A percentile compares a stretch with the other conserved stretches of the same genome.
phyloP scores from a whole-genome alignment of 1,284 basidiomycete species.

The Fistulinella cinereoalba region DNA sequence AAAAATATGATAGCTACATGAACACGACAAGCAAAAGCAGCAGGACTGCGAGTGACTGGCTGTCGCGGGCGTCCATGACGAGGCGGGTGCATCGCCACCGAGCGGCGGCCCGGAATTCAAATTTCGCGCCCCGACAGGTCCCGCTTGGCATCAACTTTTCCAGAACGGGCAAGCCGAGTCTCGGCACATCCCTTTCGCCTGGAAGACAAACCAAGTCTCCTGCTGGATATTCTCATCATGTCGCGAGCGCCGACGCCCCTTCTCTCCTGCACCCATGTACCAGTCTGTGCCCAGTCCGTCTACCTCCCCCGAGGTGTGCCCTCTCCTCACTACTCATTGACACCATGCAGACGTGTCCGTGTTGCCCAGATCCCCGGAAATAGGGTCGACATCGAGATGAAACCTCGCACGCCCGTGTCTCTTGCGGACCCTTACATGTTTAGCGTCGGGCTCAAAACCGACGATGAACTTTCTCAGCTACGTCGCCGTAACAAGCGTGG shows the following conservation, averaged over 20 bases:
- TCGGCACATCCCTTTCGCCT: background rate
- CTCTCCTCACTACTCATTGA: background rate
- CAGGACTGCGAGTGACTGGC: slow-evolving; percentile 22
- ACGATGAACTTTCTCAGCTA: slow-evolving; percentile 58
- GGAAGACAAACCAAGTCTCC: background rate
- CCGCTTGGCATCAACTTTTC: background rate
- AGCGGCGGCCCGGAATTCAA: background rate
- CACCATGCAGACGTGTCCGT: background rate
- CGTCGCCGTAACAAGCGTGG: slow-evolving; percentile 56
- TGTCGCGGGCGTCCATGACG: slow-evolving; percentile 11
- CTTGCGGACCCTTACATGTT: slow-evolving; percentile 60
- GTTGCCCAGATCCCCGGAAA: slow-evolving; percentile 23
- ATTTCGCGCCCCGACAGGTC: background rate
- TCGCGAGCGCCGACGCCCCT: background rate
- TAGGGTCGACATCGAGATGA: slow-evolving; percentile 46
- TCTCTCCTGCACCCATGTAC: slow-evolving; percentile 1
- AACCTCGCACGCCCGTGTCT: slow-evolving; percentile 27
- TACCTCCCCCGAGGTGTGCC: slow-evolving; percentile 11
- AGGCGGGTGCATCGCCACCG: too few relatives aligned
- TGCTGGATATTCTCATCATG: background rate
- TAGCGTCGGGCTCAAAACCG: slow-evolving; percentile 53
- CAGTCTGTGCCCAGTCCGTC: background rate
- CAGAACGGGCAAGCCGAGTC: background rate
- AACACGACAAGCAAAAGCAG: slow-evolving; percentile 41
- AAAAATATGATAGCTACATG: slow-evolving; percentile 37